Base-by-base conservation (phyloP, 805 yeast species). In the Huiozyma naganishii region DNA sequence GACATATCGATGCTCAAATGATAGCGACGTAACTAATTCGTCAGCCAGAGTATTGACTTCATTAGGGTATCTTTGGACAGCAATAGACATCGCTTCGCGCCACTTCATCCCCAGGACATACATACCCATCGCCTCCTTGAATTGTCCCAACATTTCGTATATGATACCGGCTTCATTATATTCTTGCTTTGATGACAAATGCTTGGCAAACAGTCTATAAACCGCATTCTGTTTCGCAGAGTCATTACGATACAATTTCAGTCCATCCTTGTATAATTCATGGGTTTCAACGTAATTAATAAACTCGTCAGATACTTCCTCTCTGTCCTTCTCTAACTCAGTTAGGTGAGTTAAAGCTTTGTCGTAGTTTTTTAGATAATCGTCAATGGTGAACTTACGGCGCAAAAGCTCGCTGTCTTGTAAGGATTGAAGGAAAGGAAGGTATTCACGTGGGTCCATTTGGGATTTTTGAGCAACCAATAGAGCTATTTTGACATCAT, bases 361-460 rank as follows among this genome's bases (percentile, higher is more conserved):
- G 30, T 71, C 74, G 57, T 72, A 70, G 39, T 79, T 74, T 54
- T 80, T 78, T 59, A 92, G 72, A 57, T 79, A 71, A 41, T 84
- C 82, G 59, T 92, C 97, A 52, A 92, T 83, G 57, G 78, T 62
- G 57, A 85, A 89, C 56, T 75, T 73, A 51, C 80, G 77, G 47
- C 95, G 76, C 44, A 78, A 62, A 6, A 76, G 80, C 0, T 75
- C 66, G 61, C 82, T 84, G 36, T 74, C 76, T 51, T 85, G 82
- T 43, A 92, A 68, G 40, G 79, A 73, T 56, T 87, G 95, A 51
- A 92, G 71, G 62, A 92, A 92, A 41, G 98, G 96, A 42, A 92
- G 67, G 53, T 92, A 92, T 63, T 92, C 99, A 56, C 89, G 87
- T 27, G 99, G 99, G 66, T 92, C 99, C 71, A 83, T 89, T 63